Base-by-base conservation (phyloP, 2,329 filamentous ascomycete species). In the Phaeophleospora eucalypticola region DNA sequence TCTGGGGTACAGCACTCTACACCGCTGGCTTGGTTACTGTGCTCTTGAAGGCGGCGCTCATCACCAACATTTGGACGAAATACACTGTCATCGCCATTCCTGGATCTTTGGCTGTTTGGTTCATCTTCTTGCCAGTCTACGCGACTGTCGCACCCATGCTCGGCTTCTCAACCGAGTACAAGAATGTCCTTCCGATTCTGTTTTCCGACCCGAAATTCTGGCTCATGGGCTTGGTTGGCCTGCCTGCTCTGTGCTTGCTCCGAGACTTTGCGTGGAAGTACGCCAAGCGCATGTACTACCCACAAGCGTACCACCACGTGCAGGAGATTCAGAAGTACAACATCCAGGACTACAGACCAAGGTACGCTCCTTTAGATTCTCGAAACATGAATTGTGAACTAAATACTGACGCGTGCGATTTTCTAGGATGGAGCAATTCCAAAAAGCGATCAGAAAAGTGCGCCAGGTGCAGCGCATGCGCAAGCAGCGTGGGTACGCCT, bases 251-350 rank as follows among this genome's bases (percentile, higher is more conserved):
- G 40, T 97, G 91, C 67, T 77, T 98, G 41, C 70, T 90, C 41
- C 79, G 93, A 61, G 93, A 98, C 67, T 87, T 95, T 68, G 83
- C 85, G 2, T 98, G 91, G 90, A 98, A 98, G 76, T 98, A 97
- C 60, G 83, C 82, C 52, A 96, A 95, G 76, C 81, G 93, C 56
- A 96, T 98, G 89, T 98, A 97, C 72, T 85, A 84, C 58, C 93
- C 93, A 17, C 87, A 96, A 71, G 83, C 88, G 36, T 98, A 98
- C 64, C 93, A 98, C 61, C 93, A 98, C 68, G 93, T 98, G 54
- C 93, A 98, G 70, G 93, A 98, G 73, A 98, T 98, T 59, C 93
- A 98, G 70, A 98, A 98, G 72, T 98, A 97, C 74, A 98, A 98
- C 62, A 95, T 98, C 51, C 93, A 98, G 72, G 93, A 98, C 72